Conservation (phyloP, 371 early-diverging fungal species). For the Choanephora cucurbitarum region DNA sequence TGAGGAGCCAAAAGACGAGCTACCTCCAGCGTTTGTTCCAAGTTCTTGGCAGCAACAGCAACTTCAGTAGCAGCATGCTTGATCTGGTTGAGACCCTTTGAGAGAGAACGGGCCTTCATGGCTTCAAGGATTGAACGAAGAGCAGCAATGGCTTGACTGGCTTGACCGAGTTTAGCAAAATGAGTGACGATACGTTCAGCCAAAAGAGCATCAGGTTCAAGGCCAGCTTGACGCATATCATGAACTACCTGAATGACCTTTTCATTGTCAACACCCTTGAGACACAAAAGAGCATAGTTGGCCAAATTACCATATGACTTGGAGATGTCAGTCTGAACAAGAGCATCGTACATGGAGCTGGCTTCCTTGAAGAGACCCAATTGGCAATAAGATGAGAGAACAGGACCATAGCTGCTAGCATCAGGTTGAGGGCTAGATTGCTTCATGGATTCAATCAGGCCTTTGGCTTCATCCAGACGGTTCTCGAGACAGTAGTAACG, state of each 20-base stretch:
- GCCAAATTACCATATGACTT: conserved; percentile 53
- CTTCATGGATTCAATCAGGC: conserved; percentile 30
- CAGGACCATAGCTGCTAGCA: conserved; percentile 48
- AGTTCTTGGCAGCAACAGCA: conserved; percentile 8
- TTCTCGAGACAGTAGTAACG: conserved; percentile 42
- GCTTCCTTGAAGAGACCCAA: conserved; percentile 27
- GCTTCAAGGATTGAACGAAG: conserved; percentile 25
- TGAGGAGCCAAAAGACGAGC: conserved; percentile 20
- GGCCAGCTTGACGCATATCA: conserved; percentile 38
- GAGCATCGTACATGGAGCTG: conserved; percentile 28
- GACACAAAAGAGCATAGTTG: conserved; percentile 47
- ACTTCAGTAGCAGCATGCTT: conserved; percentile 17
- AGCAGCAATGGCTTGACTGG: conserved; percentile 29
- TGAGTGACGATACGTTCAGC: conserved; percentile 31
- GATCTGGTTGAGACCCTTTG: conserved; percentile 27
- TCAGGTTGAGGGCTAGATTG: conserved; percentile 37
- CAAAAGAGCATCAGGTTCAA: conserved; percentile 47
- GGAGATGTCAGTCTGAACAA: conserved; percentile 40
- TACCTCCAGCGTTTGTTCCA: conserved; percentile 18
- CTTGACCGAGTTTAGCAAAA: conserved; percentile 24
- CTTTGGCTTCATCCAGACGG: conserved; percentile 32
- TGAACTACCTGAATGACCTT: conserved; percentile 31
- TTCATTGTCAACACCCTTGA: conserved; percentile 20
- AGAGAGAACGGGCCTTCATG: conserved; percentile 28
- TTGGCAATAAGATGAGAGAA: conserved; percentile 50